These are phyloP conservation scores for Lentinus polychrous DNA, from an alignment of 1,284 basidiomycete genomes.

Conservation along the genomic window DNA sequence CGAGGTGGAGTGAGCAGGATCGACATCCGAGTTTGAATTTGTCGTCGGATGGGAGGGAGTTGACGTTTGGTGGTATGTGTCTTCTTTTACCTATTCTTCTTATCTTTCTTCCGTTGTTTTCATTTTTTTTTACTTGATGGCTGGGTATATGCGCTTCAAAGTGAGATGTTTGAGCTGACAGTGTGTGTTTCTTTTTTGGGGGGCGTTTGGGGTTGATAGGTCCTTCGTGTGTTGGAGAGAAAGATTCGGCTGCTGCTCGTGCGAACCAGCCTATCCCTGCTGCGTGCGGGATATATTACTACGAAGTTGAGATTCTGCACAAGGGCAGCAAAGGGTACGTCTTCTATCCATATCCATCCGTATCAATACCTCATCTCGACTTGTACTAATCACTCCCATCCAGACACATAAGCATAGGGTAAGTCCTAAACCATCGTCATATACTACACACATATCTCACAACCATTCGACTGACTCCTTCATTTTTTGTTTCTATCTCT, in stretches of 20 bases:
- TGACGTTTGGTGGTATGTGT: slow-evolving; percentile 56
- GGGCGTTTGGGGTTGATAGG: too few relatives aligned
- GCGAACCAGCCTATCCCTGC: slow-evolving; percentile 72
- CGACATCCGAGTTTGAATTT: slow-evolving; percentile 54
- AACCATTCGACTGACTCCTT: too few relatives aligned
- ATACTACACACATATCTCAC: not conserved
- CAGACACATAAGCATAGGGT: slow-evolving; percentile 80
- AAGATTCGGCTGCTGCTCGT: slow-evolving; percentile 77
- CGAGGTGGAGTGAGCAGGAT: slow-evolving; percentile 69
- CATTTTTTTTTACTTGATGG: too few relatives aligned
- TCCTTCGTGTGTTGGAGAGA: slow-evolving; percentile 53
- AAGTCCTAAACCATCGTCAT: slow-evolving; percentile 10
- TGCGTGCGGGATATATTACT: slow-evolving; percentile 86
- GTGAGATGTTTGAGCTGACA: too few relatives aligned
- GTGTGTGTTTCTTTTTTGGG: too few relatives aligned
- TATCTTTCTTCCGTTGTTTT: too few relatives aligned
- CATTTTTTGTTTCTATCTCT: too few relatives aligned
- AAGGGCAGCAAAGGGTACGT: slow-evolving; percentile 75
- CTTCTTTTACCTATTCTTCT: too few relatives aligned
- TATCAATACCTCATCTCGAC: slow-evolving; percentile 6
- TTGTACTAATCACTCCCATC: not conserved
- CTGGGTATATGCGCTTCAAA: not conserved
- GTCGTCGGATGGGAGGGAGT: slow-evolving; percentile 62
- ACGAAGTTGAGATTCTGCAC: slow-evolving; percentile 75
- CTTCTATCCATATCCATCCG: slow-evolving; percentile 1